These are phyloP conservation scores for Vitis rupestris DNA, from an alignment of 164 flowering plant species.

Conservation along the genomic window DNA sequence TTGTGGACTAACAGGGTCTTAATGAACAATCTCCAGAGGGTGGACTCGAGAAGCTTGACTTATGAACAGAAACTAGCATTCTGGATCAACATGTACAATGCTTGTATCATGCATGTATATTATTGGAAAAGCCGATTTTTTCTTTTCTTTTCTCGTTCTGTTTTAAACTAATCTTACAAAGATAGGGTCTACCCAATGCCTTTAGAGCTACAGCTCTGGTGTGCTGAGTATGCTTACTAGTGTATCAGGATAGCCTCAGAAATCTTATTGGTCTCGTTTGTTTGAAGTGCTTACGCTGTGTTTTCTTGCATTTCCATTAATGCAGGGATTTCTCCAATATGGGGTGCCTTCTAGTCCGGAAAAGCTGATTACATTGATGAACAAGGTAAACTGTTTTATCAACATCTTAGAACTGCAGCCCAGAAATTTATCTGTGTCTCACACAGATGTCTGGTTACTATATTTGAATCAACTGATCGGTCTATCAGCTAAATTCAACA, in stretches of 20 bases:
- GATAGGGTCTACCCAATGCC: no score
- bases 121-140: conserved; percentile 12
- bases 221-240: no score
- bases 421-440: background rate
- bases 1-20: conserved; percentile 42
- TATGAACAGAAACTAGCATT: conserved; percentile 84
- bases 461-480: background rate
- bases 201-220: no score
- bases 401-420: background rate
- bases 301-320: background rate
- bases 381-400: conserved; percentile 50
- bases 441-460: background rate
- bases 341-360: conserved; percentile 75
- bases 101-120: conserved; percentile 94
- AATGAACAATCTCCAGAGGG: conserved; percentile 56
- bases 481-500: background rate
- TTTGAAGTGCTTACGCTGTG: no score
- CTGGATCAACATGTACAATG: conserved; percentile 99
- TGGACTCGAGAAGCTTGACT: conserved; percentile 61
- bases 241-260: no score
- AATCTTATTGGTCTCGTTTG: no score
- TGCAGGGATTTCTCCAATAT: conserved; percentile 79
- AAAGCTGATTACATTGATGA: conserved; percentile 53
- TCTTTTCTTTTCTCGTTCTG: background rate
- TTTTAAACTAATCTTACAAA: no score